phyloP scores from a whole-genome alignment of 306 rosid species.

The Acmispon strigosus region DNA sequence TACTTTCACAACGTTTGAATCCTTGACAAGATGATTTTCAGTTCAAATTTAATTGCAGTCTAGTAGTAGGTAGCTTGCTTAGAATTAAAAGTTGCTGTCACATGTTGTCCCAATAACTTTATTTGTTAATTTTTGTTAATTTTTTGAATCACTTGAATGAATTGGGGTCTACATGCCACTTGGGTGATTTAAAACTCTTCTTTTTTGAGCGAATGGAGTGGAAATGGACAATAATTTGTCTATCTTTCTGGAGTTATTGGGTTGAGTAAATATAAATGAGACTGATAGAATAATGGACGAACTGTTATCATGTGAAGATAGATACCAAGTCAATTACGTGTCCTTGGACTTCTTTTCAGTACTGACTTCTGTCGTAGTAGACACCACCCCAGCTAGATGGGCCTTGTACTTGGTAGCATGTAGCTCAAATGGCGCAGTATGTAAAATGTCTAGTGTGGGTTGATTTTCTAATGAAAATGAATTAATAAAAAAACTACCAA shows the following conservation, averaged over 20 bases:
- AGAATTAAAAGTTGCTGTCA: not conserved
- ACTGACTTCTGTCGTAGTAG: not conserved
- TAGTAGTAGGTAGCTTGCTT: not conserved
- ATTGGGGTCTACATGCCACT: no score
- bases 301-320: not conserved
- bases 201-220: not conserved
- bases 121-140: not conserved
- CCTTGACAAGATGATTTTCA: not conserved
- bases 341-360: not conserved
- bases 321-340: not conserved
- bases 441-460: constrained; percentile 1
- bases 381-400: not conserved
- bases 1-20: not conserved
- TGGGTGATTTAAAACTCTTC: not conserved
- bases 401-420: not conserved
- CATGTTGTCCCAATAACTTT: not conserved
- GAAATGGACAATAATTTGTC: not conserved
- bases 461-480: not conserved
- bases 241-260: not conserved
- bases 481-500: not conserved
- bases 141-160: not conserved
- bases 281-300: not conserved
- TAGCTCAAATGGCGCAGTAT: not conserved
- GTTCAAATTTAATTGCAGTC: not conserved
- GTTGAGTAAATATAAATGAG: not conserved